phyloP scores from a whole-genome alignment of 257 asterid genomes.

The Solanum chaucha region DNA sequence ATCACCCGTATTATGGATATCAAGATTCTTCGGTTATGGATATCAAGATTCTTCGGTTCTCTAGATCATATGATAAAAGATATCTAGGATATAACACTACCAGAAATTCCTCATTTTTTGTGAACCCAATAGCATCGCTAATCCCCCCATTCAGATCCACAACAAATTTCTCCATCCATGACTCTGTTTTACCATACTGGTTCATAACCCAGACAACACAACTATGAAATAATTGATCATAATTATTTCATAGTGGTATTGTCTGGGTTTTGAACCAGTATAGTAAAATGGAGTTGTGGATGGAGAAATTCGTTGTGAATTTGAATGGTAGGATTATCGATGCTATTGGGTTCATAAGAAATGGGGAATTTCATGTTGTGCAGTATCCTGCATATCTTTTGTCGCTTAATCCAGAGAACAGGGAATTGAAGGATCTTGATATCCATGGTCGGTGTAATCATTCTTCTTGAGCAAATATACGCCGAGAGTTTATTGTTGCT shows the following conservation, averaged over 20 bases:
- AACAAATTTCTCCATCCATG: constrained; percentile 15
- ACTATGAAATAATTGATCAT: not conserved
- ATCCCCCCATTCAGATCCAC: constrained; percentile 1
- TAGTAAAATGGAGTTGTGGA: constrained; percentile 19
- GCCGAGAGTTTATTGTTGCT: too few species aligned
- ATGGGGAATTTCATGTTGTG: constrained; percentile 1
- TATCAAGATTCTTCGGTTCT: not conserved
- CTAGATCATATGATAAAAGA: not conserved
- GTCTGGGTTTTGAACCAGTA: constrained; percentile 29
- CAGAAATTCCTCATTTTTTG: constrained; percentile 9
- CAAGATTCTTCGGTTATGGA: not conserved
- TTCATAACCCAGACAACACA: constrained; percentile 28
- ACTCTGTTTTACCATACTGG: constrained; percentile 14
- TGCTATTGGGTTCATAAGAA: constrained; percentile 9
- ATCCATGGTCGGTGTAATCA: not conserved
- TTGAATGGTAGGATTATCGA: constrained; percentile 1
- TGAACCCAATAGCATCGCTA: constrained; percentile 13
- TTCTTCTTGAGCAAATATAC: not conserved
- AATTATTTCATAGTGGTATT: not conserved
- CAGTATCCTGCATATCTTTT: not conserved
- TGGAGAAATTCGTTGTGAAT: not conserved
- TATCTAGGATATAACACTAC: not conserved
- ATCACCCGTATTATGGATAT: not conserved
- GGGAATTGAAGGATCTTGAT: not conserved
- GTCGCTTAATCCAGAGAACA: not conserved